These are phyloP conservation scores for Geranomyces michiganensis DNA, from an alignment of 192 early-diverging fungal genomes.

Conservation along the genomic window DNA sequence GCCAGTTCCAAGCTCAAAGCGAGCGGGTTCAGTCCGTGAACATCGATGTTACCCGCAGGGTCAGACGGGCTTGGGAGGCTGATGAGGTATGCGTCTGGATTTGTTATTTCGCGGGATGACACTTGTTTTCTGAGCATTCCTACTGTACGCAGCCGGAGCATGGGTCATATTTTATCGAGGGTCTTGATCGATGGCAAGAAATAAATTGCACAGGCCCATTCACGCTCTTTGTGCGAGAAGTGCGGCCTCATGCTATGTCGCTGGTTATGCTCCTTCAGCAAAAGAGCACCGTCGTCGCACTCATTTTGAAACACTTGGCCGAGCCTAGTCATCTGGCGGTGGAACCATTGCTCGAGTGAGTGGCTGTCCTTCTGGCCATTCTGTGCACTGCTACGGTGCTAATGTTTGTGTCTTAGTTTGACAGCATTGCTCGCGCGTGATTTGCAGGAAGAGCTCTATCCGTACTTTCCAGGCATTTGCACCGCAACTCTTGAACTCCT, in stretches of 20 bases:
- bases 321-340: constrained; percentile 66
- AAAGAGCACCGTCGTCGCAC: constrained; percentile 72
- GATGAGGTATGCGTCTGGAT: constrained; percentile 9
- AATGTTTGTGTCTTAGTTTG: constrained; percentile 50
- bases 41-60: constrained; percentile 53
- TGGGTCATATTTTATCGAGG: constrained; percentile 80
- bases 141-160: constrained; percentile 49
- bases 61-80: not conserved
- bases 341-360: constrained; percentile 85
- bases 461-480: constrained; percentile 73
- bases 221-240: constrained; percentile 67
- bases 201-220: constrained; percentile 89
- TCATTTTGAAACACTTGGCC: constrained; percentile 68
- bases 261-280: constrained; percentile 91
- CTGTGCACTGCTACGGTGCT: no score
- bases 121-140: not conserved
- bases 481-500: constrained; percentile 65
- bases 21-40: constrained; percentile 73
- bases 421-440: constrained; percentile 83
- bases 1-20: constrained; percentile 77
- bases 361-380: not conserved
- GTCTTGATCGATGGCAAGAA: constrained; percentile 82
- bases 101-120: not conserved
- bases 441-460: constrained; percentile 88
- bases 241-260: constrained; percentile 67